Evolutionary conservation across 2,329 filamentous ascomycete genomes (phyloP), one percentile per base, ranked within the genome.

Genomic region (Juglanconis sp.): DNA sequence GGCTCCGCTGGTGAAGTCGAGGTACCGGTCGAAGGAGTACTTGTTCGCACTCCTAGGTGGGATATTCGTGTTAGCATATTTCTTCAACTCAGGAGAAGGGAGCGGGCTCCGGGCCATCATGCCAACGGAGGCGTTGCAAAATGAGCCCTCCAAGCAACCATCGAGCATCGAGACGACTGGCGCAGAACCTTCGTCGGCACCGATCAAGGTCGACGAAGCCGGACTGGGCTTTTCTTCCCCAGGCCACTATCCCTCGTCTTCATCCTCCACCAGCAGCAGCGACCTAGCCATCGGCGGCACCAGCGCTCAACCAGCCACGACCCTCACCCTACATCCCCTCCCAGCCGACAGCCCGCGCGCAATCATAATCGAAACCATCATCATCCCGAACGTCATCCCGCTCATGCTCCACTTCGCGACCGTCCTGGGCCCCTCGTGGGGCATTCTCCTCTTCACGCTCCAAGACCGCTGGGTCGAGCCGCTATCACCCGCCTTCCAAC

Each of bases 381-480:
- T 59, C 38, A 57, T 62, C 53, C 54, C 56, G 24, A 75, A 56
- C 31, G 69, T 71, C 5, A 70, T 65, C 57, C 51, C 68, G 17
- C 60, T 61, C 49, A 66, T 62, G 8, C 66, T 70, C 7, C 72
- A 70, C 0, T 64, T 73, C 8, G 65, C 69, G 4, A 59, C 59
- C 24, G 63, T 63, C 0, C 73, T 78, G 3, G 76, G 76, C 1
- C 73, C 75, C 5, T 58, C 66, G 17, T 78, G 76, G 76, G 74
- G 75, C 4, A 70, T 78, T 35, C 66, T 77, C 17, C 71, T 77
- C 51, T 77, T 75, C 59, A 78, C 76, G 1, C 67, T 71, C 1
- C 62, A 68, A 9, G 65, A 68, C 51, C 68, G 60, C 17, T 67
- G 65, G 54, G 30, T 64, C 4, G 56, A 67, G 31, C 66, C 65